Conservation (phyloP, 2,329 filamentous ascomycete genomes). For the Berkeleyomyces rouxiae region DNA sequence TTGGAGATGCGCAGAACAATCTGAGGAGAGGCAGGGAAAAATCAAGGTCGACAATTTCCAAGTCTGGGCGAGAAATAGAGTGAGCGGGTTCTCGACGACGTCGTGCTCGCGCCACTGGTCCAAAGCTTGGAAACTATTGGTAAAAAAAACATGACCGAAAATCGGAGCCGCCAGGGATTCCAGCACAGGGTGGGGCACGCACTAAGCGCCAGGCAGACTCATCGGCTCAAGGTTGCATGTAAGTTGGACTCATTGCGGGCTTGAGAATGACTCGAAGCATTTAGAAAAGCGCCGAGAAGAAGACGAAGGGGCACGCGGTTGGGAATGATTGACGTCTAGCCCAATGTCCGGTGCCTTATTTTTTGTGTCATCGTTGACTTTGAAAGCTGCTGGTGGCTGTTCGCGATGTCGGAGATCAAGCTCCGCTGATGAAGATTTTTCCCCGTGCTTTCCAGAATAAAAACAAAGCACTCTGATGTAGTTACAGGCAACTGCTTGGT, state of each 20-base stretch:
- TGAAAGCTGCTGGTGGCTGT: not conserved
- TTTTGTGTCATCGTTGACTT: not conserved
- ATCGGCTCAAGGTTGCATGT: no score
- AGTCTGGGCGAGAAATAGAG: not conserved
- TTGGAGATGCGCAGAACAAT: not conserved
- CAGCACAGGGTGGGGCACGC: not conserved
- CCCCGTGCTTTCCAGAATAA: not conserved
- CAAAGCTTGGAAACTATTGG: not conserved
- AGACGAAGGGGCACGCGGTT: no score
- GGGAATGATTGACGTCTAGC: not conserved
- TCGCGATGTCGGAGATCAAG: not conserved
- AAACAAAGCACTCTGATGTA: not conserved
- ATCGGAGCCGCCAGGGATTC: conserved; percentile 9
- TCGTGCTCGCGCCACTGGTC: not conserved
- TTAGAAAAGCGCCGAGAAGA: no score
- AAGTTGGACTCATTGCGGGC: no score
- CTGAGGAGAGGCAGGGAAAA: not conserved
- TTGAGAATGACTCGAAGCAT: no score
- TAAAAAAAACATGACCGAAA: conserved; percentile 8
- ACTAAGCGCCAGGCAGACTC: not conserved
- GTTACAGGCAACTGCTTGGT: no score
- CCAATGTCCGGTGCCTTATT: not conserved
- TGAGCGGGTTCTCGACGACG: not conserved
- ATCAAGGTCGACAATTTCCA: not conserved
- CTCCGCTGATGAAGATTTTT: not conserved